Evolutionary conservation across 164 flowering plant species (phyloP), one percentile per base, ranked within the genome.

Genomic region (Saururus chinensis): DNA sequence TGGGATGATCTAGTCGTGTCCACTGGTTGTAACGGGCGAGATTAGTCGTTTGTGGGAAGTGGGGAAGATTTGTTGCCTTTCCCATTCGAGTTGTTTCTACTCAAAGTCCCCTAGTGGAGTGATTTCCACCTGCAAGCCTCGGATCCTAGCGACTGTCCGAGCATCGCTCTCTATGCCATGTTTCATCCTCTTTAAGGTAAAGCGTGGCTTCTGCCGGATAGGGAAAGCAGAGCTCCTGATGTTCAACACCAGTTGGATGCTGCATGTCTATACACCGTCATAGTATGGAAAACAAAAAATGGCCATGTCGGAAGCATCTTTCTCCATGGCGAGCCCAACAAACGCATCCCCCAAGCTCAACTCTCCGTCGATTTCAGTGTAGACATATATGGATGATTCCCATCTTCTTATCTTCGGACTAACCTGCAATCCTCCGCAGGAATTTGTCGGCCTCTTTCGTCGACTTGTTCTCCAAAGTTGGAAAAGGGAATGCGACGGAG

Each of bases 1-100:
- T 35, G 57, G 49, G 55, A 17, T 51, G 45, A 67, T 67, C 59
- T 62, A 69, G 23, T 13, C 48, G 53, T 60, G 41, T 24, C 49
- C 48, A 63, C 64, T 60, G 45, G 53, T 55, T 24, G 51, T 9
- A 12, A 63, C n/a, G n/a, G n/a, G n/a, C n/a, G n/a, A n/a, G n/a
- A n/a, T 63, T 45, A 82, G 84, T 65, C 74, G 78, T 68, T 81
- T 73, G 42, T 45, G 78, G 22, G 70, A 66, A 55, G 76, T 62
- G 61, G 49, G 69, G 26, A 76, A 68, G 7, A 70, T 69, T 55
- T 69, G 60, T 66, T 75, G 71, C 51, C 60, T 67, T 62, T 70
- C 73, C 51, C 77, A 65, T 22, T 62, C 51, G 22, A 74, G 60
- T 57, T 71, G 75, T 55, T 67, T 66, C 55, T 60, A 59, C 10